Evolutionary conservation across 176 grass and related monocot genomes (phyloP), one percentile per base, ranked within the genome.

Genomic region (Eragrostis nindensis): DNA sequence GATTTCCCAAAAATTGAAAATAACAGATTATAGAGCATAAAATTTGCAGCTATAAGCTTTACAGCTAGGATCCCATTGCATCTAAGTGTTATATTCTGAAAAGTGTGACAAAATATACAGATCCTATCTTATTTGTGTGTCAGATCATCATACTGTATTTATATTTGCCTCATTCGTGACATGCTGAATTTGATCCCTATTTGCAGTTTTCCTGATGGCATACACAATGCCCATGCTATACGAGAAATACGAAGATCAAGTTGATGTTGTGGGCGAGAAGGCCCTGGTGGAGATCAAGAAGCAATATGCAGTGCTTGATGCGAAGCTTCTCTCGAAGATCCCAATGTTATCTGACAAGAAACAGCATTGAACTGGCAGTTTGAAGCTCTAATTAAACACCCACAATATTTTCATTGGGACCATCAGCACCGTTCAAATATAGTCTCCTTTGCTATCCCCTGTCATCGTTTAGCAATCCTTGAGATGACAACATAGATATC

Each of bases 171-270:
- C 13, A 36, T 55, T 52, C 3, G 0, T 61, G 13, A 44, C n/a
- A n/a, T 38, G 22, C 46, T 82, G 10, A 71, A 71, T 68, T 68
- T 53, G 30, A 36, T 62, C 3, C 0, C 1, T 70, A 19, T 80
- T 38, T 80, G 73, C 80, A 98, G 92, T 86, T 74, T 83, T 98
- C 74, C 71, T 94, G 69, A 86, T 89, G 69, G 81, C 74, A 82
- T 91, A 89, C 76, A 98, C 92, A 0, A 70, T 82, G 17, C 95
- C 95, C 30, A 89, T 91, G 77, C 62, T 94, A n/a, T 94, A 92
- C 27, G 92, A 98, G 87, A 92, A 84, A 44, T 94, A 91, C 5
- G 89, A 92, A 83, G 92, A 98, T 82, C 73, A 92, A 74, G 86
- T 98, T 11, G 95, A 98, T 56, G 71, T 47, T 43, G 74, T 70